Evolutionary conservation across 2,329 filamentous ascomycete genomes (phyloP).

Genomic region (Moelleriella libera): DNA sequence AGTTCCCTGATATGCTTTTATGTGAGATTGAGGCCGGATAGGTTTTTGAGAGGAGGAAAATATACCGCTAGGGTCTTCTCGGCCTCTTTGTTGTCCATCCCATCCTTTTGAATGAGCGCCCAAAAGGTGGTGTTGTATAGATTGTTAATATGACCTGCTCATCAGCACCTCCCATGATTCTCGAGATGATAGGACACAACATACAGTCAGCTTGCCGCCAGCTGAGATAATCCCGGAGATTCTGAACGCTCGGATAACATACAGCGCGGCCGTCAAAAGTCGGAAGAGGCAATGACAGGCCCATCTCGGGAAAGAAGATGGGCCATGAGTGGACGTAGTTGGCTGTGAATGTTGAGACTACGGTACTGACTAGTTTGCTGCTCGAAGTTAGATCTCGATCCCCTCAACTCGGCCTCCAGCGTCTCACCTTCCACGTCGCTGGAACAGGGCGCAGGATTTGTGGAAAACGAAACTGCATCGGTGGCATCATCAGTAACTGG

Average conservation of each 20-base stretch:
- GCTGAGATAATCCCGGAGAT: conserved; percentile 86
- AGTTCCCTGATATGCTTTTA: conserved; percentile 46
- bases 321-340: conserved; percentile 79
- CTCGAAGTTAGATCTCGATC: neutral
- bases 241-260: conserved; percentile 68
- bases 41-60: neutral
- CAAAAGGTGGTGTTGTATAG: conserved; percentile 97
- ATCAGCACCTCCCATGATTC: conserved; percentile 3
- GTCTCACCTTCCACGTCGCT: conserved; percentile 61
- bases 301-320: conserved; percentile 55
- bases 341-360: conserved; percentile 86
- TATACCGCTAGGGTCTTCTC: conserved; percentile 64
- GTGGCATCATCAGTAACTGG: neutral
- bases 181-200: conserved; percentile 13
- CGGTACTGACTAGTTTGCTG: conserved; percentile 80
- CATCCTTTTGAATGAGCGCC: conserved; percentile 68
- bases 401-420: neutral
- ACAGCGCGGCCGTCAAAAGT: conserved; percentile 90
- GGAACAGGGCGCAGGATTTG: conserved; percentile 69
- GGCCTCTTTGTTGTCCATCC: conserved; percentile 62
- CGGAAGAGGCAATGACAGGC: conserved; percentile 61
- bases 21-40: conserved; percentile 2
- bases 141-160: conserved; percentile 88
- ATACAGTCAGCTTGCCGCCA: conserved; percentile 95
- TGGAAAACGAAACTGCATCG: conserved; percentile 74